phyloP scores from a whole-genome alignment of 2,329 filamentous ascomycete species.

The Neoscytalidium dimidiatum region DNA sequence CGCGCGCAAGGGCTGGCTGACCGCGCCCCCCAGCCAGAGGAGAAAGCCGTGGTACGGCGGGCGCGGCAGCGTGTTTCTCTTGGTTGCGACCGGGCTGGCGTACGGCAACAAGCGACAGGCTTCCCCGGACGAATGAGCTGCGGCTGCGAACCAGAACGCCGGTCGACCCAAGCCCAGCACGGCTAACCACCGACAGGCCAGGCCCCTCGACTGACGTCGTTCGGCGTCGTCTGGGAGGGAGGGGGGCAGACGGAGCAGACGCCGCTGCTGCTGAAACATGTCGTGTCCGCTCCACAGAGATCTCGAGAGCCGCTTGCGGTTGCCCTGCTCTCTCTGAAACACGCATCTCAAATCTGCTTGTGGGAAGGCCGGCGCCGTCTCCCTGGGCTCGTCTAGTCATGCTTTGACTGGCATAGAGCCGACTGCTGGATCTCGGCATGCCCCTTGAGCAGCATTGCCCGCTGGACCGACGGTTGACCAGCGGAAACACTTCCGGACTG shows the following conservation, averaged over 20 bases:
- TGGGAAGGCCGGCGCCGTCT: background rate
- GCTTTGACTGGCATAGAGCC: background rate
- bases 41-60: background rate
- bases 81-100: background rate
- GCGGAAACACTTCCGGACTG: too few species aligned
- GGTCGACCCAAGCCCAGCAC: background rate
- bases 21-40: background rate
- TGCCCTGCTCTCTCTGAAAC: background rate
- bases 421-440: background rate
- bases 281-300: background rate
- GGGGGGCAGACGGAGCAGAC: too few species aligned
- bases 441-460: background rate
- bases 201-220: background rate
- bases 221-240: background rate
- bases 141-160: background rate
- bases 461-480: too few species aligned
- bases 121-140: constrained; percentile 6
- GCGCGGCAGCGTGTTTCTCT: background rate
- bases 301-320: background rate
- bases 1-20: background rate
- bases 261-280: background rate
- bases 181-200: background rate
- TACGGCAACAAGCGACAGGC: background rate
- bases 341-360: background rate
- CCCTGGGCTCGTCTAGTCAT: background rate